phyloP scores from a whole-genome alignment of 805 yeast species.

The Nakazawaea pomicola region DNA sequence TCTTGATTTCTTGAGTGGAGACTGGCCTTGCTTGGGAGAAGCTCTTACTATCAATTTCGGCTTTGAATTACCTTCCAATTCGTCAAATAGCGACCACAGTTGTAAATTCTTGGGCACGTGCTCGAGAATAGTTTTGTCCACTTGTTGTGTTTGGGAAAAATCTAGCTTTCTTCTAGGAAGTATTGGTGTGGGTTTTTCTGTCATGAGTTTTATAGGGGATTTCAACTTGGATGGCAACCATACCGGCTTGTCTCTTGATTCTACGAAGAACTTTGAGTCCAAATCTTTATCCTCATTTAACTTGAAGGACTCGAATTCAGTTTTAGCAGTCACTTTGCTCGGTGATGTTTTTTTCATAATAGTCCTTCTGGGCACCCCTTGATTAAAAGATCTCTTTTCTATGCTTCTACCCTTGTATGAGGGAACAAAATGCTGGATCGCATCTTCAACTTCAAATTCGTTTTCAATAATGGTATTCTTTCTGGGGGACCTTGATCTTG shows the following conservation, averaged over 20 bases:
- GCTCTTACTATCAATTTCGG: not conserved
- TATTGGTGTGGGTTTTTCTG: not conserved
- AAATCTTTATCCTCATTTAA: conserved; percentile 1
- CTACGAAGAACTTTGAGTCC: not conserved
- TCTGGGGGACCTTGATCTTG: not conserved
- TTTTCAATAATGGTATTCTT: not conserved
- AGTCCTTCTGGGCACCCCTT: not conserved
- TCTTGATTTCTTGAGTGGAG: not conserved
- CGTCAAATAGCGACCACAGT: not conserved
- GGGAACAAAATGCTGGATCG: not conserved
- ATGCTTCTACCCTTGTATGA: not conserved
- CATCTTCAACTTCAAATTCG: not conserved
- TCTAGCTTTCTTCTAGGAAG: not conserved
- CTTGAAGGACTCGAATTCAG: not conserved
- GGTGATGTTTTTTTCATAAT: not conserved
- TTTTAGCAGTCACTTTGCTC: not conserved
- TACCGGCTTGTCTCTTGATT: not conserved
- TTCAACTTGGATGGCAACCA: conserved; percentile 1
- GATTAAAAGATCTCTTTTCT: not conserved
- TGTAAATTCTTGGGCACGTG: not conserved
- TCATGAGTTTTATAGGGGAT: not conserved
- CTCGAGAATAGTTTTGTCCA: not conserved
- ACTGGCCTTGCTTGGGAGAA: not conserved
- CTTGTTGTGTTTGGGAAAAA: not conserved
- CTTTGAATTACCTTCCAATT: not conserved